Evolutionary conservation across 768 basidiomycete genomes (phyloP), one percentile per base, ranked within the genome.

Genomic region (Mycena galopus): DNA sequence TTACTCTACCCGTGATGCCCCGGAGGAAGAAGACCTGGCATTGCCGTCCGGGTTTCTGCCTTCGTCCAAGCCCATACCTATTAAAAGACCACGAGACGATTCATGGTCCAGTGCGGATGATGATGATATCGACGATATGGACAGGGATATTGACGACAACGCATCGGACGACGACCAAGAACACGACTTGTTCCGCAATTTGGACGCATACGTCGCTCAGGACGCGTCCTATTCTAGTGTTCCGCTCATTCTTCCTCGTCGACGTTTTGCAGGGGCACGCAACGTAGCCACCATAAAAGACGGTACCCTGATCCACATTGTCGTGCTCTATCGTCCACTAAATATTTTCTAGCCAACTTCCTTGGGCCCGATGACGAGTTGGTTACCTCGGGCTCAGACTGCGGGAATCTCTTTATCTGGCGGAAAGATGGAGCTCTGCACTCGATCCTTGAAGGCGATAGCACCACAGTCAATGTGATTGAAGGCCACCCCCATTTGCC

Each of bases 401-500:
- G 96, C 73, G 94, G 94, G 2, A 91, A 94, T 78, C 92, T 93
- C 80, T 97, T 97, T 79, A 85, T 96, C 17, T 97, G 96, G 96
- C 84, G 89, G 71, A 96, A 96, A 78, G 80, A 82, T 19, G 92
- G 90, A 0, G 80, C 80, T 16, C 80, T 96, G 12, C 88, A 90
- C 65, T 94, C 93, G 17, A 90, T 97, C 55, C 91, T 94, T 75
- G 94, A 96, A 84, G 96, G 95, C 39, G 96, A 97, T 75, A 86
- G 88, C 27, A 87, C 82, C 61, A 89, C 96, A 3, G 96, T 96
- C 19, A 97, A 97, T 78, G 93, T 93, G 76, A 89, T 97, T 63
- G 95, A 96, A 81, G 90, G 90, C 0, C 95, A 97, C 86, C 89
- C 96, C 0, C 86, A 89, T 51, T 82, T 96, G 19, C 95, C 96